phyloP scores from a whole-genome alignment of 164 flowering plant genomes.

The Sextonia rubra region DNA sequence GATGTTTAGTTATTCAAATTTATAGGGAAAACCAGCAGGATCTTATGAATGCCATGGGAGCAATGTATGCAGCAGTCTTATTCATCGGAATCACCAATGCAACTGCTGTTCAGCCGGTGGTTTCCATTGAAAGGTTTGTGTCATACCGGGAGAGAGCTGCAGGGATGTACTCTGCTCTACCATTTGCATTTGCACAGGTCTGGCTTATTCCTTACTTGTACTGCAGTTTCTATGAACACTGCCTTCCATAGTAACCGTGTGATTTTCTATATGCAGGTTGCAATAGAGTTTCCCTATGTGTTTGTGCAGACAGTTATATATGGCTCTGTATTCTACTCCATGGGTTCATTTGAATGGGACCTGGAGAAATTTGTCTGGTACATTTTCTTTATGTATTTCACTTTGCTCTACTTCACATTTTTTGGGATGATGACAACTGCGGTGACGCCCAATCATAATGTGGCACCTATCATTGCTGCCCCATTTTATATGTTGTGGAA shows the following conservation, averaged over 20 bases:
- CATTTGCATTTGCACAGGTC: slow-evolving; percentile 98
- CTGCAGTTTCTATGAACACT: neutral
- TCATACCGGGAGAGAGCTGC: slow-evolving; percentile 98
- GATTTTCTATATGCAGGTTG: slow-evolving; percentile 50
- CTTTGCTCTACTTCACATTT: slow-evolving; percentile 88
- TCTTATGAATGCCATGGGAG: slow-evolving; percentile 88
- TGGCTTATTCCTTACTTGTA: neutral
- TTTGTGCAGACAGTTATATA: slow-evolving; percentile 77
- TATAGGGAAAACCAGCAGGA: slow-evolving; percentile 82
- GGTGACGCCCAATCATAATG: slow-evolving; percentile 87
- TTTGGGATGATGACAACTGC: slow-evolving; percentile 99
- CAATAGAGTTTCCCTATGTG: slow-evolving; percentile 94
- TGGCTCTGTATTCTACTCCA: slow-evolving; percentile 67
- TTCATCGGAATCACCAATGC: slow-evolving; percentile 91
- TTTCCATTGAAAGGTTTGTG: slow-evolving; percentile 92
- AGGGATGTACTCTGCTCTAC: slow-evolving; percentile 89
- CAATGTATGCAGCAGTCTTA: slow-evolving; percentile 88
- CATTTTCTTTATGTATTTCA: slow-evolving; percentile 82
- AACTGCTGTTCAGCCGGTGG: slow-evolving; percentile 90
- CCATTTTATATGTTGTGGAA: slow-evolving; percentile 99
- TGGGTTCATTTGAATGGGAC: slow-evolving; percentile 90
- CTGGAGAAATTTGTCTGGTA: slow-evolving; percentile 66
- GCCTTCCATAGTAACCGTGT: neutral
- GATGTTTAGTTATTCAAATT: neutral
- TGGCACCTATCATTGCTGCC: slow-evolving; percentile 83